Percentiles rank a stretch among this genome's conserved stretches.
Conservation (phyloP, 1,139 yeast genomes). For the Kurtzmaniella natalensis region DNA sequence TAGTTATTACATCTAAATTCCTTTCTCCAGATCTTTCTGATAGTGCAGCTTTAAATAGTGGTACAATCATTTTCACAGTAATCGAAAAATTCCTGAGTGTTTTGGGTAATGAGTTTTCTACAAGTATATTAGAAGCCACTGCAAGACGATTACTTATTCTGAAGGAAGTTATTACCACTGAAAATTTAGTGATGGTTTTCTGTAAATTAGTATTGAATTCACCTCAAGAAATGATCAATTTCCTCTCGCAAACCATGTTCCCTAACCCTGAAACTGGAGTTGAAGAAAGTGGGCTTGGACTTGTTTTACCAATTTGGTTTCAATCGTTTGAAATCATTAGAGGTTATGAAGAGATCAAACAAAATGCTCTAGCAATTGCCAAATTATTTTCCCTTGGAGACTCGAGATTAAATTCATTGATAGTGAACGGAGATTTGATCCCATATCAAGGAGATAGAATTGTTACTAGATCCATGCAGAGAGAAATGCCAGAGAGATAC, state of each 20-base stretch:
- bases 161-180: constrained; percentile 66
- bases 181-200: constrained; percentile 71
- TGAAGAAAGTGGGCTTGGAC: constrained; percentile 33
- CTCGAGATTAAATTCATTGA: constrained; percentile 42
- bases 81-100: constrained; percentile 54
- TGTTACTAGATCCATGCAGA: constrained; percentile 81
- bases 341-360: constrained; percentile 71
- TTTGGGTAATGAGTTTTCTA: constrained; percentile 46
- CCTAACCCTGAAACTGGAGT: constrained; percentile 21
- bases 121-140: constrained; percentile 67
- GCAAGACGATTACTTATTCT: constrained; percentile 62
- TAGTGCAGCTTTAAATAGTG: constrained; percentile 73
- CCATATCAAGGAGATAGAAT: constrained; percentile 61
- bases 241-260: constrained; percentile 44
- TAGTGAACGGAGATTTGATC: constrained; percentile 75
- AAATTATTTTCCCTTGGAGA: constrained; percentile 60
- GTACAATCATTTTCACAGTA: constrained; percentile 62
- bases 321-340: constrained; percentile 75
- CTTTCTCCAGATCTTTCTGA: constrained; percentile 72
- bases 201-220: constrained; percentile 65
- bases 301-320: constrained; percentile 73
- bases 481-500: constrained; percentile 56
- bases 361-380: constrained; percentile 63
- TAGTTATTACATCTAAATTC: constrained; percentile 63
- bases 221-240: constrained; percentile 54